phyloP scores from a whole-genome alignment of 371 early-diverging fungal species.

The Phascolomyces articulosus region DNA sequence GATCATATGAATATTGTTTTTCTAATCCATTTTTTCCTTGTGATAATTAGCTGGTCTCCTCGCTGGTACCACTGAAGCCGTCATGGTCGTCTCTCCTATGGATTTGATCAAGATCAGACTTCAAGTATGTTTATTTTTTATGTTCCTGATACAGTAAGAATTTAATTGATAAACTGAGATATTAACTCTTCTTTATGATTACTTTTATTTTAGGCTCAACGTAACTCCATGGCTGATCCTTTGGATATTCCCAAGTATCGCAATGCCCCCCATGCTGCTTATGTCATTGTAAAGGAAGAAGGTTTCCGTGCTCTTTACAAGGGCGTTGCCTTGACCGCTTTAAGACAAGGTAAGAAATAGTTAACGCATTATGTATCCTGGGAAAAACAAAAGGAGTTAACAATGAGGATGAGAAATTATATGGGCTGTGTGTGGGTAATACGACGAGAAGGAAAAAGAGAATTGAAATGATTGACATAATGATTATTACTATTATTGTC shows the following conservation, averaged over 20 bases:
- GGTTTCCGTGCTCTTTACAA: conserved; percentile 92
- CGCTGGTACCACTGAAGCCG: conserved; percentile 96
- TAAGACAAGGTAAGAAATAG: conserved; percentile 82
- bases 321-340: conserved; percentile 93
- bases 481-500: neutral
- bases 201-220: conserved; percentile 66
- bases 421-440: neutral
- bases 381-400: neutral
- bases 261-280: conserved; percentile 93
- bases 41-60: conserved; percentile 81
- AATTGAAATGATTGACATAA: neutral
- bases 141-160: neutral
- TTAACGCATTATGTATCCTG: neutral
- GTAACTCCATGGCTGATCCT: conserved; percentile 96
- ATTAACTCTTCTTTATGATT: too few species aligned
- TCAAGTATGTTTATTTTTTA: conserved; percentile 50
- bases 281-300: conserved; percentile 92
- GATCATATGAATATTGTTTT: too few species aligned
- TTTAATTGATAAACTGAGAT: too few species aligned
- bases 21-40: neutral
- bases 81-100: conserved; percentile 97
- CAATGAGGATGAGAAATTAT: neutral
- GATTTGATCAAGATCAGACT: conserved; percentile 97
- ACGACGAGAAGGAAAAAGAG: neutral
- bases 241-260: conserved; percentile 96